Base-by-base conservation (phyloP, 2,329 filamentous ascomycete genomes). In the Rhinocladiella mackenziei region DNA sequence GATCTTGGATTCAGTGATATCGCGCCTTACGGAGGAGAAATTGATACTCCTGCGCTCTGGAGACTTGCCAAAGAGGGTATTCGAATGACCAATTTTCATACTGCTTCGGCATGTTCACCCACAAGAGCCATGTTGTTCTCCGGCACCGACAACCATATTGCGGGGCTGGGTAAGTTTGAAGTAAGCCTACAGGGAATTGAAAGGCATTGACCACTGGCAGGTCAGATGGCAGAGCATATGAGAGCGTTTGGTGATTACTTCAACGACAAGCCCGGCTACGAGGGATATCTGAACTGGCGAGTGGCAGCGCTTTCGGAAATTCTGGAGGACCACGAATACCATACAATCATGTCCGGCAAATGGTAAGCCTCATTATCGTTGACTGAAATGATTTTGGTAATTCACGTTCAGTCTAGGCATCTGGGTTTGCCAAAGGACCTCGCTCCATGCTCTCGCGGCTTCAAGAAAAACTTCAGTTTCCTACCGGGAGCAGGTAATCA, bases 291-390 rank as follows among this genome's bases (percentile, higher is more conserved):
- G 26, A 65, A 64, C 40, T 49, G 57, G 5, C 42, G 51, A 11
- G 63, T 65, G 1, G 64, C 58, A 4, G 51, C 64, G 1, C 33
- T 66, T 8, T 57, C 61, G 3, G 64, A 65, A 33, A 32, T 66
- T 0, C 45, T 66, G 2, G 50, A 53, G 2, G 62, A 65, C 38
- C 48, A 45, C 15, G 63, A 60, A 8, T 66, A 65, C 44, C 52
- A 56, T 29, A 64, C 61, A 0, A 29, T 57, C 6, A 62, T 65
- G 56, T 58, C 59, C 4, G 63, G 63, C 5, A 66, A 66, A 45
- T 64, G 63, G 63, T 31, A 18, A 31, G 17, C 17, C 18, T 9
- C 13, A 14, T 9, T 11, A 34, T n/a, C n/a, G n/a, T n/a, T n/a
- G n/a, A n/a, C n/a, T n/a, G n/a, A n/a, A 14, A 18, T 15, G 35